Conservation (phyloP, 148 eudicot genomes). For the Rhododendron ovatum region DNA sequence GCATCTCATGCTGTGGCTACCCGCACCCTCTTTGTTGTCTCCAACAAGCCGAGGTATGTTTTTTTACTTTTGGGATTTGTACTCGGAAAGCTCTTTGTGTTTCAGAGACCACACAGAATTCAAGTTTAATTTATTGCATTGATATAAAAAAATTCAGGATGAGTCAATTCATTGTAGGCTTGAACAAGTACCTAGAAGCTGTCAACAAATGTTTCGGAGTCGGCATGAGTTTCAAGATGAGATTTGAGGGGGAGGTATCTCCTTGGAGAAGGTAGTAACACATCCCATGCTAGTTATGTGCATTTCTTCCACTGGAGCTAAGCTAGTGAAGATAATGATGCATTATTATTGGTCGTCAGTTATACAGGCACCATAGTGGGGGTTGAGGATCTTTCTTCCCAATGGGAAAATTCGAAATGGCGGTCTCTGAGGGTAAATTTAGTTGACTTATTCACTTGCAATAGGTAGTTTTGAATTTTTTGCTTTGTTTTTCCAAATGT, state of each 20-base stretch:
- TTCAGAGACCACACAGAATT: not conserved
- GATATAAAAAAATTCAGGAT: conserved; percentile 42
- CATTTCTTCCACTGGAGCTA: not conserved
- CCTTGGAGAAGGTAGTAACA: conserved; percentile 32
- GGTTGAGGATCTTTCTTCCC: conserved; percentile 58
- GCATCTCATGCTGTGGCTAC: conserved; percentile 78
- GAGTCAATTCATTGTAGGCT: conserved; percentile 87
- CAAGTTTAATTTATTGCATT: not conserved
- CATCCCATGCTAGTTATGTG: not conserved
- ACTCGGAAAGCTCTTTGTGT: not conserved
- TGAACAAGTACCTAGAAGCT: conserved; percentile 87
- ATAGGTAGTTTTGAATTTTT: not conserved
- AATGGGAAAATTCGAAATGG: conserved; percentile 82
- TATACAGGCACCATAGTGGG: conserved; percentile 89
- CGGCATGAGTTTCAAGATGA: conserved; percentile 89
- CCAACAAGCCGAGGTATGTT: conserved; percentile 80
- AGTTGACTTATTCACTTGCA: not conserved
- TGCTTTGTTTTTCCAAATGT: not conserved
- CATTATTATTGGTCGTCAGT: conserved; percentile 30
- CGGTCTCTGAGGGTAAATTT: conserved; percentile 65
- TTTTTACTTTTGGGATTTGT: not conserved
- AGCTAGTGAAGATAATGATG: not conserved
- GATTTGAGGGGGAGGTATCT: conserved; percentile 63
- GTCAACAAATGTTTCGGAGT: conserved; percentile 47
- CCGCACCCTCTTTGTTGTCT: conserved; percentile 62